phyloP scores from a whole-genome alignment of 164 flowering plant species.

The Kalanchoe fedtschenkoi region DNA sequence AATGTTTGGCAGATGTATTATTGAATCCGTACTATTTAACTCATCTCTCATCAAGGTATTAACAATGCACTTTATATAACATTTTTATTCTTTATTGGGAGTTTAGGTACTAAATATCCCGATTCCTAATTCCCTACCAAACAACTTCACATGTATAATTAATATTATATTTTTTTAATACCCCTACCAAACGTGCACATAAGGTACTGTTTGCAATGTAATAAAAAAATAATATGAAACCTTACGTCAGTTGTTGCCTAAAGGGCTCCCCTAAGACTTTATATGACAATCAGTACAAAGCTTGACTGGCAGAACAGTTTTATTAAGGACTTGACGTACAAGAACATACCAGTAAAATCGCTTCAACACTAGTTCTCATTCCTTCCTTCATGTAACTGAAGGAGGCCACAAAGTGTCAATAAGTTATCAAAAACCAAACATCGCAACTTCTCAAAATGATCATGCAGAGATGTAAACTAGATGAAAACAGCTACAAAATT shows the following conservation, averaged over 20 bases:
- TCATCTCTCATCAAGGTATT: no score
- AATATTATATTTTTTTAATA: no score
- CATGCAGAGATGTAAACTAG: neutral
- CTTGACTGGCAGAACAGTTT: neutral
- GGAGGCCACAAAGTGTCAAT: slow-evolving; percentile 3
- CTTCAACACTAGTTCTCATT: slow-evolving; percentile 98
- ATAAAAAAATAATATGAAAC: neutral
- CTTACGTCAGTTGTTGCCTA: neutral
- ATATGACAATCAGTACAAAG: neutral
- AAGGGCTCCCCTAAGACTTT: neutral
- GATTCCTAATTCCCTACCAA: no score
- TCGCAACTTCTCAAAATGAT: neutral
- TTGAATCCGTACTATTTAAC: no score
- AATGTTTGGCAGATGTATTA: no score
- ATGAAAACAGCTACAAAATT: neutral
- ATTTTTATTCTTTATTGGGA: no score
- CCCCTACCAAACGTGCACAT: no score
- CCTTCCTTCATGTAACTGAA: slow-evolving; percentile 91
- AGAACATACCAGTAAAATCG: slow-evolving; percentile 63
- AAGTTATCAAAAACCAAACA: slow-evolving; percentile 2
- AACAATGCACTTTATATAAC: no score
- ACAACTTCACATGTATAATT: no score
- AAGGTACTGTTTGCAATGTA: no score
- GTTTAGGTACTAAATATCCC: no score
- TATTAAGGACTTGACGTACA: neutral